Evolutionary conservation across 495 filamentous ascomycete genomes (phyloP).

Genomic region (Peziza echinospora): DNA sequence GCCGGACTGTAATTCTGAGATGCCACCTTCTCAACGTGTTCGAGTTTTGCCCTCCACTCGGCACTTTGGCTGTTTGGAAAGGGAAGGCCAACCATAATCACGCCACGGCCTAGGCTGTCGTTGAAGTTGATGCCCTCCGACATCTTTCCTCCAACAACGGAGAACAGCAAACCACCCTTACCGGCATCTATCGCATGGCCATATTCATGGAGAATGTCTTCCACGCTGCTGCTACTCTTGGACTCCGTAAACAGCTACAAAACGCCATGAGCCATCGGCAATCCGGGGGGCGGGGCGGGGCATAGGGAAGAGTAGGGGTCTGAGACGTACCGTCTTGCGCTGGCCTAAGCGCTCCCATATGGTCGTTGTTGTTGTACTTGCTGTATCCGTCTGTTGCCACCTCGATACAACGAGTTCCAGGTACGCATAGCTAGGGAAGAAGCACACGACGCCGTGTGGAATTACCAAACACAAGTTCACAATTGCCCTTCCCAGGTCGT

Average conservation of each 20-base stretch:
- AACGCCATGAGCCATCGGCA: background rate
- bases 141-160: slow-evolving; percentile 85
- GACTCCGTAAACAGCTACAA: slow-evolving; percentile 37
- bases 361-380: slow-evolving; percentile 13
- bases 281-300: background rate
- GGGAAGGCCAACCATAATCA: slow-evolving; percentile 73
- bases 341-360: slow-evolving; percentile 34
- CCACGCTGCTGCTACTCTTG: slow-evolving; percentile 31
- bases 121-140: slow-evolving; percentile 98
- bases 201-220: slow-evolving; percentile 52
- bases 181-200: slow-evolving; percentile 39
- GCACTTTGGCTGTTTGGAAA: slow-evolving; percentile 80
- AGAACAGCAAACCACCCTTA: slow-evolving; percentile 63
- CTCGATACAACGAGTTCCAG: slow-evolving; percentile 45
- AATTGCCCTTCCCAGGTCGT: slow-evolving; percentile 51
- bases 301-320: no score
- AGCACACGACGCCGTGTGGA: slow-evolving; percentile 83
- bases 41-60: slow-evolving; percentile 78
- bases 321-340: slow-evolving; percentile 31
- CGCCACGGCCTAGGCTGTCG: slow-evolving; percentile 66
- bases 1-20: background rate
- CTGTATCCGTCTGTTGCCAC: slow-evolving; percentile 35
- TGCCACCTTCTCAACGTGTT: slow-evolving; percentile 59
- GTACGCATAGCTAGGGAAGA: slow-evolving; percentile 89
- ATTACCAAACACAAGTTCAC: slow-evolving; percentile 48